These are phyloP conservation scores for Geosmithia putterillii DNA, from an alignment of 2,329 filamentous ascomycete species.

Conservation along the genomic window DNA sequence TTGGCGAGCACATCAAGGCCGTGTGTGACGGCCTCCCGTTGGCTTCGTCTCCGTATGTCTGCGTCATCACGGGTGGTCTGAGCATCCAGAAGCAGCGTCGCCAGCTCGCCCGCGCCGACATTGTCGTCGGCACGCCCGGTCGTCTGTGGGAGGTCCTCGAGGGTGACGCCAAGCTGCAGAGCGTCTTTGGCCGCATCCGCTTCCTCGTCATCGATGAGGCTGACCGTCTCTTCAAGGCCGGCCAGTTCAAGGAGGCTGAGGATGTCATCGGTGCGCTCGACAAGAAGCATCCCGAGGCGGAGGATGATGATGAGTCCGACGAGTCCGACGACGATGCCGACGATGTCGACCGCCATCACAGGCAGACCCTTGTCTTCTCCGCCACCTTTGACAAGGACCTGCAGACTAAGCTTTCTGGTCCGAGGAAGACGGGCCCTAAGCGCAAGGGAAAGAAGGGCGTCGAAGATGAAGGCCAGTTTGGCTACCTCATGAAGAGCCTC, in stretches of 20 bases:
- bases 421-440: slow-evolving; percentile 32
- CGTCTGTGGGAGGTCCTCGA: slow-evolving; percentile 90
- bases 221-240: slow-evolving; percentile 80
- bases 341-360: no score
- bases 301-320: slow-evolving; percentile 33
- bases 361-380: slow-evolving; percentile 92
- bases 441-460: slow-evolving; percentile 28
- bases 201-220: slow-evolving; percentile 93
- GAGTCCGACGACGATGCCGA: slow-evolving; percentile 34
- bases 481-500: slow-evolving; percentile 81
- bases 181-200: slow-evolving; percentile 57
- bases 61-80: slow-evolving; percentile 81
- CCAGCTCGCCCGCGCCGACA: slow-evolving; percentile 70
- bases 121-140: slow-evolving; percentile 88
- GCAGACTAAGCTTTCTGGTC: slow-evolving; percentile 76
- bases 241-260: slow-evolving; percentile 88
- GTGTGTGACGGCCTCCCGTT: slow-evolving; percentile 51
- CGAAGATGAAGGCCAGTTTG: slow-evolving; percentile 68
- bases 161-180: slow-evolving; percentile 55
- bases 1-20: slow-evolving; percentile 68
- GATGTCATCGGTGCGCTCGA: slow-evolving; percentile 78
- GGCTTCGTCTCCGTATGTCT: slow-evolving; percentile 55
- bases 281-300: slow-evolving; percentile 50
- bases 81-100: slow-evolving; percentile 93
- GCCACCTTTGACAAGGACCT: slow-evolving; percentile 88